Percentiles rank a stretch among this genome's conserved stretches.
Conservation (phyloP, 495 filamentous ascomycete species). For the Jackrogersella multiformis region DNA sequence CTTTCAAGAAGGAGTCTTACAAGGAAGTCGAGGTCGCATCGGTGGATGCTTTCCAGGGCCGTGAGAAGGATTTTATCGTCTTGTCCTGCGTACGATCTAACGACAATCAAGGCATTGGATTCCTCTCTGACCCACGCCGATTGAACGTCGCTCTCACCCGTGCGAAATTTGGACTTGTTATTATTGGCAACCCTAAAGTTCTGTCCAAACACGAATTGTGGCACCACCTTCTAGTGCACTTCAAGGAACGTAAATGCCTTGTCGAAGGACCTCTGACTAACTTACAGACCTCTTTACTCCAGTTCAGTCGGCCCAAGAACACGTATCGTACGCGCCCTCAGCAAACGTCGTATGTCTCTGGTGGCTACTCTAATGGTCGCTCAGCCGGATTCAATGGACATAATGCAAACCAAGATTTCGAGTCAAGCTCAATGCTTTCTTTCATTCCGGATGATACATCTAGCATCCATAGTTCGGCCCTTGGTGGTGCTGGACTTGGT, state of each 20-base stretch:
- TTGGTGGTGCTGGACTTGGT: constrained; percentile 81
- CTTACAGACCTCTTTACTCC: constrained; percentile 90
- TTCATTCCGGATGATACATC: constrained; percentile 98
- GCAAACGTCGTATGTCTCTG: constrained; percentile 71
- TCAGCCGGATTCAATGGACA: constrained; percentile 58
- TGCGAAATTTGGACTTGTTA: constrained; percentile 94
- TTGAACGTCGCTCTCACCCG: constrained; percentile 98
- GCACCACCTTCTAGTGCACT: constrained; percentile 95
- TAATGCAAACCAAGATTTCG: constrained; percentile 72
- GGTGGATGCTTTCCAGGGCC: constrained; percentile 98
- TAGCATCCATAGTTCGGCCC: constrained; percentile 90
- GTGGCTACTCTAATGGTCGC: constrained; percentile 67
- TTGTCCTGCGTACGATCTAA: constrained; percentile 98
- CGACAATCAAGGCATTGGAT: constrained; percentile 98
- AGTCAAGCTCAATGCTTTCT: constrained; percentile 85
- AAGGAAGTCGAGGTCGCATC: constrained; percentile 99
- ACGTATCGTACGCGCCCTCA: constrained; percentile 80
- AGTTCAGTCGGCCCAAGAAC: constrained; percentile 94
- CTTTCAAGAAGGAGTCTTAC: constrained; percentile 97
- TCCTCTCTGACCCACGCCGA: constrained; percentile 97
- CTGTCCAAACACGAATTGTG: constrained; percentile 97
- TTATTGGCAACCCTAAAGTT: constrained; percentile 98
- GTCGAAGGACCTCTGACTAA: constrained; percentile 98
- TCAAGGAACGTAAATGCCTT: constrained; percentile 95
- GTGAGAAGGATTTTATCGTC: constrained; percentile 99